Conservation (phyloP, 805 yeast species). For the Ogataea neopini region DNA sequence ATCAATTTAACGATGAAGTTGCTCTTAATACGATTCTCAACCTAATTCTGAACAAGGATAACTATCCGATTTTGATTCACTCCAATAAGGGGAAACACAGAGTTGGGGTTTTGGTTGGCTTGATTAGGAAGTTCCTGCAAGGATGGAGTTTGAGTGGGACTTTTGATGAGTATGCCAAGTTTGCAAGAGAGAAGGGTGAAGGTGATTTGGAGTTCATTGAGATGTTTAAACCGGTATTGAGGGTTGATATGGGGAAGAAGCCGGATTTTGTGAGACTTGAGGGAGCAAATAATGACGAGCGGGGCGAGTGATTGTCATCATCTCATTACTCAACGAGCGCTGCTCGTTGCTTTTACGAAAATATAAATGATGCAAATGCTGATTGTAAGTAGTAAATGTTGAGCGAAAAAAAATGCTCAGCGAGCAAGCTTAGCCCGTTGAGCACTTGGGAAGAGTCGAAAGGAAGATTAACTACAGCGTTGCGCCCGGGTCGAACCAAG, state of each 20-base stretch:
- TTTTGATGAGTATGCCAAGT: conserved; percentile 90
- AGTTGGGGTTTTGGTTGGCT: conserved; percentile 90
- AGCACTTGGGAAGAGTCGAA: too few relatives aligned
- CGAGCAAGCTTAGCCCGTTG: too few relatives aligned
- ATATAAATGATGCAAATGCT: conserved; percentile 1
- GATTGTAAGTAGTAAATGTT: background rate
- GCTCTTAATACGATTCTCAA: conserved; percentile 59
- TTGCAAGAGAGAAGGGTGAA: conserved; percentile 92
- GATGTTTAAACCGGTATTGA: conserved; percentile 65
- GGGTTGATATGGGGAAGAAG: conserved; percentile 45
- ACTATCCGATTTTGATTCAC: conserved; percentile 86
- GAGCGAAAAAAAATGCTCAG: background rate
- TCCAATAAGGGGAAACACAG: conserved; percentile 98
- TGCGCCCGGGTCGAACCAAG: too few relatives aligned
- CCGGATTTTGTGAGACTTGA: conserved; percentile 58
- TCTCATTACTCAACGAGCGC: background rate
- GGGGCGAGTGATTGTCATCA: too few relatives aligned
- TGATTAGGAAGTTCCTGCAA: conserved; percentile 80
- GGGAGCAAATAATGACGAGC: conserved; percentile 6
- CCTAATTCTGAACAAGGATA: conserved; percentile 58
- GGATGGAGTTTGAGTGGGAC: conserved; percentile 94
- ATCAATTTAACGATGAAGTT: conserved; percentile 56
- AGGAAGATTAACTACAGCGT: too few relatives aligned
- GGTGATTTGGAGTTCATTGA: conserved; percentile 90
- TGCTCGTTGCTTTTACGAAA: background rate